Evolutionary conservation across 257 asterid species (phyloP), one percentile per base, ranked within the genome.

Genomic region (Salvia rosmarinus): DNA sequence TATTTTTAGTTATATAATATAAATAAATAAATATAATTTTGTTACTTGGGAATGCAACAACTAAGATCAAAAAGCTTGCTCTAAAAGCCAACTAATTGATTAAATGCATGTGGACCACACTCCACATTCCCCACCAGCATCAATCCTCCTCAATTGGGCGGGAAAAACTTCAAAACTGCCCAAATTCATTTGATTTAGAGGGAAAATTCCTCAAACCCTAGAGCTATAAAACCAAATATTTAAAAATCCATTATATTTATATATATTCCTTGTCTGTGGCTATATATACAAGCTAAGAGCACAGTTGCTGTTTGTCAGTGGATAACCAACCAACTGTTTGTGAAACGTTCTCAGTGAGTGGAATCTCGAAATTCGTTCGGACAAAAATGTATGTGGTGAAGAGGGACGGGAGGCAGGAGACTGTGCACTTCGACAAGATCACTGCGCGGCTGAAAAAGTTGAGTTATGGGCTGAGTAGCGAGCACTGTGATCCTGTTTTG

Each of bases 371-470:
- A 17, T 64, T 58, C 1, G 23, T 17, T 17, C 5, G 42, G 21
- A 11, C 14, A 84, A 39, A 75, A 1, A 92, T 95, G 99, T 91
- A 91, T 60, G 99, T 95, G 71, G 89, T 91, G 74, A 95, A 95
- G 96, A 87, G 99, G 76, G 97, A 95, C 60, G 98, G 98, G 67
- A 78, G 96, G 35, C 96, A 89, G 65, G 98, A 95, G 85, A 51
- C 97, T 0, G 96, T 95, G 9, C 98, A 91, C 79, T 91, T 91
- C 61, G 99, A 95, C 79, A 95, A 95, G 85, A 95, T 95, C 3
- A 95, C 99, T 4, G 98, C 96, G 19, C 81, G 97, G 61, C 82
- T 95, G 76, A 89, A 91, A 88, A 95, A 91, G 68, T 69, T 95
- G 80, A 89, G 97, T 72, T 91, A 95, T 80, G 97, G 99, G 46